phyloP scores from a whole-genome alignment of 176 grass and related monocot genomes.

The Areca catechu region DNA sequence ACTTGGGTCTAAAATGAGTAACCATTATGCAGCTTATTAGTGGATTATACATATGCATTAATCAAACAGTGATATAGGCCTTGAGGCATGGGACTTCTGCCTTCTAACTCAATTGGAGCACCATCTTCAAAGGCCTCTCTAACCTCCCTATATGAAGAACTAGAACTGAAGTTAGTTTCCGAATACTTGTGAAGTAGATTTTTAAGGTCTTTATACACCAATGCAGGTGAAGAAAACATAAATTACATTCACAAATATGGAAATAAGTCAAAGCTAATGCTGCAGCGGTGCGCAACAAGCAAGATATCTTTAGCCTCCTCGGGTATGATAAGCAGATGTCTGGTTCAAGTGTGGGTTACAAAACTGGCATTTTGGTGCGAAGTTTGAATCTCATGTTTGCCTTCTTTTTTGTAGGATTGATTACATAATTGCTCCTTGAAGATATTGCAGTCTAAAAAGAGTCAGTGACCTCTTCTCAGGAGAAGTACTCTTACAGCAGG shows the following conservation, averaged over 20 bases:
- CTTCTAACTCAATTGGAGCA: too few relatives aligned
- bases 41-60: too few relatives aligned
- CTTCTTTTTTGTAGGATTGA: slow-evolving; percentile 52
- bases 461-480: slow-evolving; percentile 53
- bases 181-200: neutral
- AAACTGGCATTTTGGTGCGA: too few relatives aligned
- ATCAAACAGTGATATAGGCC: too few relatives aligned
- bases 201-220: slow-evolving; percentile 13
- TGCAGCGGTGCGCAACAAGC: slow-evolving; percentile 83
- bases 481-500: slow-evolving; percentile 63
- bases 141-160: too few relatives aligned
- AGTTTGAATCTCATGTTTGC: too few relatives aligned
- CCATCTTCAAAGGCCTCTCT: too few relatives aligned
- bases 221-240: slow-evolving; percentile 75
- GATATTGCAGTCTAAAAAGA: slow-evolving; percentile 75
- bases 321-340: slow-evolving; percentile 40
- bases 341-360: neutral
- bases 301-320: slow-evolving; percentile 82
- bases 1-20: too few relatives aligned
- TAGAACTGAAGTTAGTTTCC: neutral
- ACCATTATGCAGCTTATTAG: too few relatives aligned
- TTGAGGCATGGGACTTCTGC: too few relatives aligned
- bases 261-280: slow-evolving; percentile 86
- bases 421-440: slow-evolving; percentile 91
- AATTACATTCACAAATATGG: slow-evolving; percentile 86